Base-by-base conservation (phyloP, 495 filamentous ascomycete genomes). In the Niebla homalea region DNA sequence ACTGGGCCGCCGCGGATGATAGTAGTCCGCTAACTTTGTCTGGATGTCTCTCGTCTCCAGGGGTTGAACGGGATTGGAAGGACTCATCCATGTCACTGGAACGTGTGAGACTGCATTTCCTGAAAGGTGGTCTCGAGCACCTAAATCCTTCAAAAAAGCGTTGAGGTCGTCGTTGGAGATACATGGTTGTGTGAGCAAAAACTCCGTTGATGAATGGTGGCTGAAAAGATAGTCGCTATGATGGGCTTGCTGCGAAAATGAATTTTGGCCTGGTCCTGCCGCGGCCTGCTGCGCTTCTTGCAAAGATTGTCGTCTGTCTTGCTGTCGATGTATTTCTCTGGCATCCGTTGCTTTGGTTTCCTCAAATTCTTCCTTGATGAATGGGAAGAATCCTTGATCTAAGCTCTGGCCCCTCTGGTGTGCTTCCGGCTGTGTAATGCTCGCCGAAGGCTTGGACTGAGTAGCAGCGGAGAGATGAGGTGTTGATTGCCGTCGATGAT, bases 401-500 rank as follows among this genome's bases (percentile, higher is more conserved):
- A 56, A 62, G 62, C 53, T 63, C 59, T 40, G 67, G 60, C 66
- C 51, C 44, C 51, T 45, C 36, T 36, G 46, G 37, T 49, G 50
- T 32, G 25, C 29, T 32, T 32, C 29, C 1, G 29, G 8, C 29
- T 18, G 23, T 16, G 29, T 12, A 35, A 18, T 35, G 71, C 50
- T 79, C 79, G 69, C 89, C 85, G 50, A 92, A 69, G 66, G 83
- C 89, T 68, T 29, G 32, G 45, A n/a, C n/a, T 36, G 45, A 36
- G 32, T 36, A 14, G 32, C 18, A 15, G n/a, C 82, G 66, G 83
- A 84, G 57, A 73, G 75, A 51, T 77, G 76, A 50, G 88, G 87
- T 60, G 86, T 92, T 59, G 88, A 94, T 60, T 87, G 82, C 71
- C 90, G 87, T 64, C 88, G 85, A 62, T 85, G 79, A 68, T 94